Evolutionary conservation across 371 early-diverging fungal genomes (phyloP), one percentile per base, ranked within the genome.

Genomic region (Mucor piriformis): DNA sequence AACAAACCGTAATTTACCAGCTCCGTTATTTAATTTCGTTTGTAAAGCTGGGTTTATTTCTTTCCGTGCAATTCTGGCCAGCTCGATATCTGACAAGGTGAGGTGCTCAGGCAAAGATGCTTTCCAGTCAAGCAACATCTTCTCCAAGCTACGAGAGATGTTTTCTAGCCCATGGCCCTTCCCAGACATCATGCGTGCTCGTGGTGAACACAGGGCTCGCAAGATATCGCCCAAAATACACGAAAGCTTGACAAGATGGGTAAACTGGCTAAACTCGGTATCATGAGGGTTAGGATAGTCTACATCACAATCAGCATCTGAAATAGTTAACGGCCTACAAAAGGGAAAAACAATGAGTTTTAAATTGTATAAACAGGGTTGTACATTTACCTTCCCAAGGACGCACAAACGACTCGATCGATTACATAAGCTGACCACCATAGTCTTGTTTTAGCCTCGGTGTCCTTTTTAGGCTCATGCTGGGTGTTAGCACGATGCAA

Each of bases 351-450:
- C n/a, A n/a, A n/a, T n/a, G n/a, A n/a, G n/a, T n/a, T n/a, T n/a
- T n/a, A n/a, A n/a, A n/a, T n/a, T n/a, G n/a, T n/a, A n/a, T n/a
- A 51, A 51, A 51, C 21, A 34, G 3, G 18, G 20, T 8, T 8
- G n/a, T 1, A 27, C 16, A 8, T n/a, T 54, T 72, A 77, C 78
- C 78, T 72, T 46, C 73, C 76, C n/a, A 76, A 38, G n/a, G 69
- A 57, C 10, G 72, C 74, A 57, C 74, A 70, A 10, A 76, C 65
- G 69, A 70, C 76, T 20, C 74, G 69, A 50, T 79, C 79, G 50
- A 72, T 59, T 33, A 70, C 55, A 54, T 79, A 79, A 18, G 73
- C 70, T 10, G 69, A 67, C 79, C 79, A 79, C 79, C 79, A 79
- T 37, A 79, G 27, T 46, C 74, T 65, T 43, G 64, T 74, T 20